A percentile compares a stretch with the other conserved stretches of the same genome.
phyloP scores from a whole-genome alignment of 208 protist species.

The Trypanosoma boissoni region DNA sequence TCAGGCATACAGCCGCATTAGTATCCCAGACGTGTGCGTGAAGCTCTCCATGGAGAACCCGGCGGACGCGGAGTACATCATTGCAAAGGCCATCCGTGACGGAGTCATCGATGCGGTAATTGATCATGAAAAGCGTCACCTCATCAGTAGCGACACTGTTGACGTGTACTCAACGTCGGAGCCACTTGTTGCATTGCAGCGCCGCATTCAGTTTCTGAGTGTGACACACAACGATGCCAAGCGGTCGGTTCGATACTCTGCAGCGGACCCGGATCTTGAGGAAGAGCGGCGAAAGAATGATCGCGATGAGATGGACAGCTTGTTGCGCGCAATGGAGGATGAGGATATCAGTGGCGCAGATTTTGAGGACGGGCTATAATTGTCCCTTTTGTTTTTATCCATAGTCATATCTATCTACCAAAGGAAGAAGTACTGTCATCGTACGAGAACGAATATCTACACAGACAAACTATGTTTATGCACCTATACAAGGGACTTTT shows the following conservation, averaged over 20 bases:
- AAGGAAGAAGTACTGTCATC: background rate
- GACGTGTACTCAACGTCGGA: slow-evolving; percentile 97
- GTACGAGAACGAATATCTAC: background rate
- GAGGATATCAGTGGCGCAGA: slow-evolving; percentile 65
- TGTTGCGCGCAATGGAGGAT: slow-evolving; percentile 61
- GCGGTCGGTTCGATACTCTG: slow-evolving; percentile 88
- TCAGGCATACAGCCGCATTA: slow-evolving; percentile 97
- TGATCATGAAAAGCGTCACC: slow-evolving; percentile 90
- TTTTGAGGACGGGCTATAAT: slow-evolving; percentile 84
- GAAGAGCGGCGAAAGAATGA: slow-evolving; percentile 75
- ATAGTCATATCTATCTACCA: no score
- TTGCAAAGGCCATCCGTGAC: slow-evolving; percentile 97
- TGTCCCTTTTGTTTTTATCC: background rate
- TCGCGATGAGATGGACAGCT: slow-evolving; percentile 25
- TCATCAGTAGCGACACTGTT: slow-evolving; percentile 92
- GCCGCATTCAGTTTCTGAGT: slow-evolving; percentile 95
- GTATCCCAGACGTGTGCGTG: slow-evolving; percentile 92
- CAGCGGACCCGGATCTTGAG: slow-evolving; percentile 75
- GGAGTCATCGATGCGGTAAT: slow-evolving; percentile 97
- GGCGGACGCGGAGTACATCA: slow-evolving; percentile 97
- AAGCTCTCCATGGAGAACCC: slow-evolving; percentile 96
- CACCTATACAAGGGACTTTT: slow-evolving; percentile 1
- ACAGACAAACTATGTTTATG: background rate
- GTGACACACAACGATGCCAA: slow-evolving; percentile 95
- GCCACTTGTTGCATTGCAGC: slow-evolving; percentile 92